These are phyloP conservation scores for Alternaria sp. DNA, from an alignment of 2,329 filamentous ascomycete species.

Conservation along the genomic window DNA sequence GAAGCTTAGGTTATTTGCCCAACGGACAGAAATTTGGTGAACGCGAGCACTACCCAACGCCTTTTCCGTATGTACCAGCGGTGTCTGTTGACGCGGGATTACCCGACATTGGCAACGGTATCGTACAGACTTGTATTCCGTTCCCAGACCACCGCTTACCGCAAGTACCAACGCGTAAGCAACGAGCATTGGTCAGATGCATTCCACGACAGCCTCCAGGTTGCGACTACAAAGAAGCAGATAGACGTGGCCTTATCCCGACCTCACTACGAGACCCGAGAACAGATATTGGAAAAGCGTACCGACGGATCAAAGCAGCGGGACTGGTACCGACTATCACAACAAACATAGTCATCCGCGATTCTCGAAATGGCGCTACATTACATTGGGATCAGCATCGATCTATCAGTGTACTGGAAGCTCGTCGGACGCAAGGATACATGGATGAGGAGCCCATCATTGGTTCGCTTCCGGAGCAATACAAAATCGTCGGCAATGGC, in stretches of 20 bases:
- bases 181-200: conserved; percentile 57
- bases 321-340: conserved; percentile 68
- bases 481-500: conserved; percentile 76
- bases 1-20: conserved; percentile 58
- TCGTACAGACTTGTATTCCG: conserved; percentile 65
- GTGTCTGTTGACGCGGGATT: conserved; percentile 65
- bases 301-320: conserved; percentile 60
- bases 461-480: conserved; percentile 63
- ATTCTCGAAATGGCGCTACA: conserved; percentile 61
- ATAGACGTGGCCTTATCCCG: conserved; percentile 49
- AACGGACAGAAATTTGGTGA: conserved; percentile 60
- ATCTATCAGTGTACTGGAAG: conserved; percentile 69
- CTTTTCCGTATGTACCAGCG: conserved; percentile 66
- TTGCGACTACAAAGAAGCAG: conserved; percentile 31
- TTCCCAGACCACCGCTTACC: conserved; percentile 72
- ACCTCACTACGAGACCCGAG: conserved; percentile 25
- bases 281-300: conserved; percentile 46
- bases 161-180: conserved; percentile 13
- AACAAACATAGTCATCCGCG: conserved; percentile 59
- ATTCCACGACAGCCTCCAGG: conserved; percentile 65
- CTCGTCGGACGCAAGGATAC: conserved; percentile 71
- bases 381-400: conserved; percentile 73
- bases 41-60: conserved; percentile 59
- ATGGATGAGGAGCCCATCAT: conserved; percentile 74
- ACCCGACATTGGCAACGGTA: conserved; percentile 67